These are phyloP conservation scores for Apophysomyces elegans DNA, from an alignment of 371 early-diverging fungal species.

Conservation along the genomic window DNA sequence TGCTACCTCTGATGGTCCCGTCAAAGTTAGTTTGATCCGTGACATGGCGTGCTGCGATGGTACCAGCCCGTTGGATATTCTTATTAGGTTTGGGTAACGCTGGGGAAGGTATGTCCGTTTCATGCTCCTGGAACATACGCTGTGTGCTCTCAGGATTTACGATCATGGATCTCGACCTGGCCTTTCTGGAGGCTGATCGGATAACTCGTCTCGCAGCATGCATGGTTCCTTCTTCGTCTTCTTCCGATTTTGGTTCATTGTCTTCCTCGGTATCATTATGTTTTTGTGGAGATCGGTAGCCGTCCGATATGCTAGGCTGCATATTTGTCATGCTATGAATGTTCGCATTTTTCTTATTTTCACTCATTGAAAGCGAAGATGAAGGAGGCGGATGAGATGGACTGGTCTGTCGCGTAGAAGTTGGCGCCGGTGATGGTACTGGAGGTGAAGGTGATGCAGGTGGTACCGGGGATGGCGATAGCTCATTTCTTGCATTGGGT, in stretches of 20 bases:
- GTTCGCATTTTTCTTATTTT: not conserved
- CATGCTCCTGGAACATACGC: conserved; percentile 12
- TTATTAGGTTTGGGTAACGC: not conserved
- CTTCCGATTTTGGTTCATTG: not conserved
- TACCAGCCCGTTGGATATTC: not conserved
- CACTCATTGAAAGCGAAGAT: too few relatives aligned
- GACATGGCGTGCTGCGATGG: not conserved
- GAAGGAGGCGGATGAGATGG: too few relatives aligned
- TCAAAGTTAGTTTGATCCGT: not conserved
- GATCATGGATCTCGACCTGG: conserved; percentile 30
- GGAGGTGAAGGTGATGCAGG: not conserved
- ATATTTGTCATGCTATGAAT: not conserved
- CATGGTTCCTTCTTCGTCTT: conserved; percentile 17
- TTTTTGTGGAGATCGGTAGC: not conserved
- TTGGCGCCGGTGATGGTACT: conserved; percentile 10
- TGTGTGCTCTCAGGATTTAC: conserved; percentile 20
- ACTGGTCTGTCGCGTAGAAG: not conserved
- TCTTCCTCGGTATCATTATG: not conserved
- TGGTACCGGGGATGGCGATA: not conserved
- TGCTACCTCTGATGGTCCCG: not conserved
- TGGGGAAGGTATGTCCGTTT: not conserved
- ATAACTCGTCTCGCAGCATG: conserved; percentile 25
- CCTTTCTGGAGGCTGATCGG: conserved; percentile 31
- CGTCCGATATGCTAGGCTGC: not conserved
- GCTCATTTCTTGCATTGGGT: conserved; percentile 20